Evolutionary conservation across 768 basidiomycete genomes (phyloP), one percentile per base, ranked within the genome.

Genomic region (Termitomyces bulborhizus): DNA sequence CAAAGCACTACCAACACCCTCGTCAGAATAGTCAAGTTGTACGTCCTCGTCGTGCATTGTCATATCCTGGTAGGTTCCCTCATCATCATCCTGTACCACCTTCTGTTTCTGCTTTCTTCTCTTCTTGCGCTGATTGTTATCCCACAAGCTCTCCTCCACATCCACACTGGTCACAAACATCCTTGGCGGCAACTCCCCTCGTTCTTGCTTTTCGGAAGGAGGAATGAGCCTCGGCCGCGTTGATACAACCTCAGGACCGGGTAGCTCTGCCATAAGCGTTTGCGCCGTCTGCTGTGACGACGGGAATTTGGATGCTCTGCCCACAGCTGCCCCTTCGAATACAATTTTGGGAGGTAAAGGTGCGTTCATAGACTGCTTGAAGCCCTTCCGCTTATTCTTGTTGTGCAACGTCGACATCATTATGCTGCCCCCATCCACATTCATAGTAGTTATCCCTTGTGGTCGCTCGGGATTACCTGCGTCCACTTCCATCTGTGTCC

Each of bases 311-410:
- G 55, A 49, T 9, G 7, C 47, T 29, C 44, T 52, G 3, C 34
- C 31, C n/a, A 29, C 36, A 40, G 31, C 5, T 24, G 44, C 21
- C 62, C 61, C 61, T 1, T 65, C 65, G 57, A 87, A 87, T 16
- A 81, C 69, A 54, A 88, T 85, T 67, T 82, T 87, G 39, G 63
- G 34, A 66, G 76, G 59, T 67, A 75, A 49, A 51, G 75, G 65
- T 39, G 69, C 46, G 15, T 68, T 60, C 67, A 84, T 74, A 6
- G 79, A 69, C 47, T 79, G 72, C 61, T 77, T 83, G 68, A 85
- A 88, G 18, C 82, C 83, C 55, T 80, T 85, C 44, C 79, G 81
- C 67, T 90, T 90, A 68, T 88, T 90, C 68, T 87, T 89, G 66
- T 87, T 90, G 43, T 80, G 74, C 21, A 88, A 68, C 0, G 80